Percentiles rank a stretch among this genome's conserved stretches.
Evolutionary conservation across 257 asterid genomes (phyloP).

Genomic region (Solanum microdontum): DNA sequence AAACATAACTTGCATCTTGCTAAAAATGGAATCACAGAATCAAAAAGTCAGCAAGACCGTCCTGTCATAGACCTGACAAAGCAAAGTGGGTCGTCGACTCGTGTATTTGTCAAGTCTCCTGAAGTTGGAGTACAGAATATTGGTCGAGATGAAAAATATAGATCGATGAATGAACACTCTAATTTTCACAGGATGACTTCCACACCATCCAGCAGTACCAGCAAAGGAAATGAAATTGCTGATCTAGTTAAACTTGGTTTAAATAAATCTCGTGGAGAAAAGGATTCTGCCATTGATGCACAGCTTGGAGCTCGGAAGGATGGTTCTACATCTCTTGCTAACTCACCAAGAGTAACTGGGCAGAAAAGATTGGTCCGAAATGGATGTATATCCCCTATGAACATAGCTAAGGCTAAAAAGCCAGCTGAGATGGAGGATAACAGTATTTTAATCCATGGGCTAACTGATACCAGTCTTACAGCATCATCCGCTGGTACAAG

Average conservation of each 20-base stretch:
- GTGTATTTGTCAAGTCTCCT: constrained; percentile 13
- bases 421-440: constrained; percentile 24
- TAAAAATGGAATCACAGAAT: constrained; percentile 11
- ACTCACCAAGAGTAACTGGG: constrained; percentile 34
- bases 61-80: constrained; percentile 20
- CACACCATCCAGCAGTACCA: constrained; percentile 3
- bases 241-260: constrained; percentile 12
- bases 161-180: constrained; percentile 21
- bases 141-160: constrained; percentile 13
- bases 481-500: constrained; percentile 20
- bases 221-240: constrained; percentile 21
- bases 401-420: constrained; percentile 51
- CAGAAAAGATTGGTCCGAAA: constrained; percentile 75
- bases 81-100: constrained; percentile 11
- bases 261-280: constrained; percentile 16
- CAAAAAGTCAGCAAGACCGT: constrained; percentile 8
- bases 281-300: constrained; percentile 4
- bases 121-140: constrained; percentile 9
- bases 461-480: constrained; percentile 7
- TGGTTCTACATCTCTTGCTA: constrained; percentile 12
- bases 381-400: constrained; percentile 84
- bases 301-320: constrained; percentile 22
- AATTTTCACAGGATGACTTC: constrained; percentile 12
- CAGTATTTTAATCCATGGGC: constrained; percentile 19
- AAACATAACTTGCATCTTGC: constrained; percentile 13